Evolutionary conservation across 208 protist genomes (phyloP), one percentile per base, ranked within the genome.

Genomic region (Leishmania lainsoni): DNA sequence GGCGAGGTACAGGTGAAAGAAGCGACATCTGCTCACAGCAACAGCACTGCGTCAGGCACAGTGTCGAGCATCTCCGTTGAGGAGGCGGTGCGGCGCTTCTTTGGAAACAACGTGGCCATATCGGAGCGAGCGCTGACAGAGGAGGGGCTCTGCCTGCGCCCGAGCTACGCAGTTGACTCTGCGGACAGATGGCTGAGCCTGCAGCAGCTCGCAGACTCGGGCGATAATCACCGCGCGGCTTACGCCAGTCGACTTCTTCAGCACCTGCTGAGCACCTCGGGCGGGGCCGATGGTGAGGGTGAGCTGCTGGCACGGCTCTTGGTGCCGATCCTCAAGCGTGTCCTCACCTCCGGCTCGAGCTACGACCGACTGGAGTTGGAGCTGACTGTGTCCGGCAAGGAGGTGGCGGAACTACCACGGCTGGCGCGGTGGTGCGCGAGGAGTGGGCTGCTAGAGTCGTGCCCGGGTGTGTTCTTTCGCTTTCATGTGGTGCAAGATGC

Each of bases 391-490:
- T 90, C 85, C 49, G 93, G 93, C 16, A 70, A 79, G 10, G 69
- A 88, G 16, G 5, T 63, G 29, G 79, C 75, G n/a, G 91, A 97
- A 79, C 69, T 97, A 48, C 65, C 78, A 72, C 78, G 89, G 65
- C 85, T 97, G 61, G 93, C 91, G 17, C 75, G 76, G 71, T 97
- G 91, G 89, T 97, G 93, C 83, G 84, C 68, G 49, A 48, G 22
- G 26, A 91, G 87, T 70, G 93, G 91, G n/a, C 72, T 94, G 22
- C 68, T 93, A 29, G 79, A 82, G 9, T 59, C 79, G 14, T 79
- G 76, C 54, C 80, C 72, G 16, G 82, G 72, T 0, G 66, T 90
- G 12, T 85, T 87, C 77, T 89, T 93, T 17, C 84, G 89, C 16
- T 56, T 96, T 49, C 85, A 87, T 42, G 86, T 94, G 20, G 80